Base-by-base conservation (phyloP, 305 asterid species). In the Fraxinus greggii region DNA sequence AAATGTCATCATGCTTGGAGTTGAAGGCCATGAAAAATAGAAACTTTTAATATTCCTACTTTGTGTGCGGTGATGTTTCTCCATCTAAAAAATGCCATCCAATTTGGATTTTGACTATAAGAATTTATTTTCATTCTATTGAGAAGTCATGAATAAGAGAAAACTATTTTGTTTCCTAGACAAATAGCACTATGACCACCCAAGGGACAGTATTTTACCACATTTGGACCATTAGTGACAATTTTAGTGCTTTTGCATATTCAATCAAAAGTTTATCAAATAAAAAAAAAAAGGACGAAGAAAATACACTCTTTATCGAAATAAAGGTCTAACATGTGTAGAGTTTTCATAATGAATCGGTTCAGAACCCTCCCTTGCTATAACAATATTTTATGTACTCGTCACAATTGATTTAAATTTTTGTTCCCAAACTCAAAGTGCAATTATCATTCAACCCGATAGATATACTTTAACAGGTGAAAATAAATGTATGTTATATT, bases 21-120 rank as follows among this genome's bases (percentile, higher is more conserved):
- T n/a, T 45, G 63, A 24, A 65, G 26, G 40, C 56, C 28, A 78
- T 72, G 35, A 5, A 48, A 12, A 6, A 78, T 77, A 81, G 2
- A 83, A 80, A 19, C 83, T 74, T 17, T 13, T 28, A 33, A 48
- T 24, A 17, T 89, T 89, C 92, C 87, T 86, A 85, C 12, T 1
- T 74, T 78, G 89, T 84, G 90, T 83, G 91, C 92, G 54, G 83
- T 82, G 89, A 84, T 85, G 86, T 87, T 75, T 32, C 35, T 80
- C 81, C 65, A 79, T 67, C 19, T 80, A 48, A 61, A 63, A 33
- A 29, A 54, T 72, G 82, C 70, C 79, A 80, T 85, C 80, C 82
- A 72, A 80, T 82, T 78, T 79, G 77, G 82, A 75, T 82, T 89
- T 89, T 89, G 91, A 87, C 90, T 74, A 80, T 15, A 76, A 29